Conservation (phyloP, 2,329 filamentous ascomycete species). For the Hypoxylon sp. region DNA sequence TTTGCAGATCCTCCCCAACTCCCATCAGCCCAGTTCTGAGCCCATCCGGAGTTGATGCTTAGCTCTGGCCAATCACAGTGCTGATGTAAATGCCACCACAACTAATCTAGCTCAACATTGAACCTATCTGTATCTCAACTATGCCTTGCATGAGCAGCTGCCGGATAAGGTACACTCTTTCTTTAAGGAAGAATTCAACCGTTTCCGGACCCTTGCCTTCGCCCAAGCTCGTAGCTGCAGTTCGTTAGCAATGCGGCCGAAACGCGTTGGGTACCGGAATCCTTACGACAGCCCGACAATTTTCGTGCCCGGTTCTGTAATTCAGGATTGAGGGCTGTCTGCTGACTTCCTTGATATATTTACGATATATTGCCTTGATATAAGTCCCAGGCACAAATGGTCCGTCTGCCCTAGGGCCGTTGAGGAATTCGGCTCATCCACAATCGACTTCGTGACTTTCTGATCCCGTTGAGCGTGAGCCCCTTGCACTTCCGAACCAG, state of each 20-base stretch:
- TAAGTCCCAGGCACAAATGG: slow-evolving; percentile 41
- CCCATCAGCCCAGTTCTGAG: slow-evolving; percentile 44
- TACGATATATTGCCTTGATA: slow-evolving; percentile 46
- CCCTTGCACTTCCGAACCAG: slow-evolving; percentile 23
- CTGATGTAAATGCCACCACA: slow-evolving; percentile 34
- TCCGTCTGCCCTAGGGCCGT: slow-evolving; percentile 25
- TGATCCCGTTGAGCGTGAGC: slow-evolving; percentile 32
- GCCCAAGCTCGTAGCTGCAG: slow-evolving; percentile 31
- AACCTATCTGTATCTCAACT: slow-evolving; percentile 32
- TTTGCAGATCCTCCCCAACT: slow-evolving; percentile 42
- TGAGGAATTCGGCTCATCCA: slow-evolving; percentile 39
- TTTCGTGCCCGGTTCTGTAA: slow-evolving; percentile 19
- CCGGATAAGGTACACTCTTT: slow-evolving; percentile 32
- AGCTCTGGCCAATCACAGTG: slow-evolving; percentile 35
- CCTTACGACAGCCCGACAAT: slow-evolving; percentile 30
- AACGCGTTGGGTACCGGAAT: slow-evolving; percentile 31
- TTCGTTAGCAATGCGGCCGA: slow-evolving; percentile 35
- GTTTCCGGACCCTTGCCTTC: slow-evolving; percentile 29
- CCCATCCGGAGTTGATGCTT: slow-evolving; percentile 22
- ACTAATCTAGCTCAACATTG: slow-evolving; percentile 35
- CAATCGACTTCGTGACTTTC: slow-evolving; percentile 36
- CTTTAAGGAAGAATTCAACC: slow-evolving; percentile 32
- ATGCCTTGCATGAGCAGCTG: slow-evolving; percentile 43
- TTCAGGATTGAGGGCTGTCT: slow-evolving; percentile 26
- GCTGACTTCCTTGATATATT: slow-evolving; percentile 40